phyloP scores from a whole-genome alignment of 306 rosid genomes.

The Gillenia trifoliata region DNA sequence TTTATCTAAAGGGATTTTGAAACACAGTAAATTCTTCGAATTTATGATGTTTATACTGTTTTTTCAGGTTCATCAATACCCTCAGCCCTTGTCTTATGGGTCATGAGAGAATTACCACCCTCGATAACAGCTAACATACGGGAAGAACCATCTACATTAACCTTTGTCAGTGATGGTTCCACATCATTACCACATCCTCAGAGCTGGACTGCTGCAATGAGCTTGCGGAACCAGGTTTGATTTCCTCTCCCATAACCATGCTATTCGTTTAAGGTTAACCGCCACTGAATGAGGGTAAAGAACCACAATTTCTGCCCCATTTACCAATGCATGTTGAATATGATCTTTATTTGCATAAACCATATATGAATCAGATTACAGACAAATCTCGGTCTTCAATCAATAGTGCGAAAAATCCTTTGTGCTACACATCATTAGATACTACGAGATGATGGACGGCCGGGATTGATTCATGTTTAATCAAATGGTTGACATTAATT shows the following conservation, averaged over 20 bases:
- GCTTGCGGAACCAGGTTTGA: slow-evolving; percentile 63
- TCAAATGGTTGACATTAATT: no score
- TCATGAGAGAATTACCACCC: slow-evolving; percentile 79
- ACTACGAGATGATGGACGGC: no score
- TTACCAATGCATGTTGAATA: neutral
- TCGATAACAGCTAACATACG: slow-evolving; percentile 30
- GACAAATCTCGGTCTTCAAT: neutral
- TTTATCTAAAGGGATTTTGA: neutral
- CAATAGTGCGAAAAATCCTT: no score
- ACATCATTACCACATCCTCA: slow-evolving; percentile 47
- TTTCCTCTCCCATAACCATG: neutral
- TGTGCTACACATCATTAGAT: no score
- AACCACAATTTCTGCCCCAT: neutral
- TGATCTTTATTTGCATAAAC: no score
- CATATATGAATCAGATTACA: neutral
- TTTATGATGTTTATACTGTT: slow-evolving; percentile 20
- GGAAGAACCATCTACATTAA: slow-evolving; percentile 58
- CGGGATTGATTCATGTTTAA: no score
- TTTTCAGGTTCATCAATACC: slow-evolving; percentile 80
- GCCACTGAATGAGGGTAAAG: neutral
- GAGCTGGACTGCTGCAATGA: slow-evolving; percentile 62
- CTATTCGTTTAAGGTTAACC: neutral
- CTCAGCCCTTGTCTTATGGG: slow-evolving; percentile 74
- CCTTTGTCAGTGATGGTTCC: slow-evolving; percentile 53
- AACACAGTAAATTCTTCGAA: no score